Evolutionary conservation across 257 asterid species (phyloP).

Genomic region (Salvia splendens): DNA sequence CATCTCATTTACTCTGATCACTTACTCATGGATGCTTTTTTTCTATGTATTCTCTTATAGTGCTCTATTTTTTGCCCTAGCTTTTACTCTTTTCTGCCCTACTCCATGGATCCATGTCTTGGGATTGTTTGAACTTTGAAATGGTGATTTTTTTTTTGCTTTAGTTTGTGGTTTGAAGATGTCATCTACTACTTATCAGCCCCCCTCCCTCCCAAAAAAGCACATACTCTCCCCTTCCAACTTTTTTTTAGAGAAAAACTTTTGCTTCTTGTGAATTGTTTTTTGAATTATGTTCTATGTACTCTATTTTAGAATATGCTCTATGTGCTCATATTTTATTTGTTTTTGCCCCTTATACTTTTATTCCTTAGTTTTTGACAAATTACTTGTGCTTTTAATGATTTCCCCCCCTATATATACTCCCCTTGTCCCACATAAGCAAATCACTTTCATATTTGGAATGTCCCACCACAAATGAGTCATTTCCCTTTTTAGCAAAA

Average conservation of each 20-base stretch:
- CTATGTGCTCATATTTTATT: background rate
- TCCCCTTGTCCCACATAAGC: too few relatives aligned
- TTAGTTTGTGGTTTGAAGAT: constrained; percentile 7
- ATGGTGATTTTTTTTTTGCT: constrained; percentile 9
- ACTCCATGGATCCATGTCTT: background rate
- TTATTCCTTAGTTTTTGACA: background rate
- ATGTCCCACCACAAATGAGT: too few relatives aligned
- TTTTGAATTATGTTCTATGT: background rate
- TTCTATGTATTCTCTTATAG: background rate
- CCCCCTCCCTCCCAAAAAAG: too few relatives aligned
- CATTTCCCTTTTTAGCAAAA: too few relatives aligned
- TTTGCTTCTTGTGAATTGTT: background rate
- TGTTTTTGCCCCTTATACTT: background rate
- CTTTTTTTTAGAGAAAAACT: too few relatives aligned
- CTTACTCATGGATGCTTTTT: constrained; percentile 9
- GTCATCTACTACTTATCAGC: too few relatives aligned
- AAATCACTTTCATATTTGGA: too few relatives aligned
- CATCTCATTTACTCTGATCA: background rate
- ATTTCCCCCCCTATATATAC: background rate
- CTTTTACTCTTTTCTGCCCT: background rate
- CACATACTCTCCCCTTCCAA: background rate
- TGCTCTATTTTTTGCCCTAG: background rate
- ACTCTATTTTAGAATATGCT: background rate
- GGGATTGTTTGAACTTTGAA: constrained; percentile 1
- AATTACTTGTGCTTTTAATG: background rate